phyloP scores from a whole-genome alignment of 345 rosid genomes.

The Eucalyptus regnans region DNA sequence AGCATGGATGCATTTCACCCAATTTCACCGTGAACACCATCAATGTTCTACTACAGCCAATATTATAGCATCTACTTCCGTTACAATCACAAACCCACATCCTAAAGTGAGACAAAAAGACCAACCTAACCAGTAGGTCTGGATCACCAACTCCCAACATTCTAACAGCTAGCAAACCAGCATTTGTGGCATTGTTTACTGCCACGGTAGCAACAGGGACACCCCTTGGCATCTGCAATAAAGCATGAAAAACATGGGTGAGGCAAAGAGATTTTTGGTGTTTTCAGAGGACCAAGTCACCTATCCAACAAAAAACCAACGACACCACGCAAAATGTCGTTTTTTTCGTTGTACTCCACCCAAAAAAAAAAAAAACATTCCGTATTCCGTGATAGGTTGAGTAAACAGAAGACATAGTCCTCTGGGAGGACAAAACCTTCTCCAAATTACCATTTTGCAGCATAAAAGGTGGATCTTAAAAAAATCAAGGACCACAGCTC shows the following conservation, averaged over 20 bases:
- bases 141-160: conserved; percentile 64
- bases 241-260: background rate
- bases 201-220: conserved; percentile 97
- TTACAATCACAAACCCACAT: background rate
- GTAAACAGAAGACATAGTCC: background rate
- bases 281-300: background rate
- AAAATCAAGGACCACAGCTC: background rate
- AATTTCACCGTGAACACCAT: background rate
- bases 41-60: background rate
- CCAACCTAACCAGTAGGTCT: conserved; percentile 46
- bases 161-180: conserved; percentile 77
- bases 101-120: background rate
- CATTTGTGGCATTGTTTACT: conserved; percentile 74
- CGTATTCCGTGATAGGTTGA: background rate
- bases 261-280: background rate
- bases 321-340: background rate
- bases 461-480: background rate
- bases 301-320: background rate
- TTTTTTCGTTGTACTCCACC: background rate
- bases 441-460: background rate
- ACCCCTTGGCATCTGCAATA: conserved; percentile 81
- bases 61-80: background rate
- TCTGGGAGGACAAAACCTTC: background rate
- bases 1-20: background rate
- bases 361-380: background rate